Evolutionary conservation across 2,329 filamentous ascomycete species (phyloP).

Genomic region (Lizonia empirigonia): DNA sequence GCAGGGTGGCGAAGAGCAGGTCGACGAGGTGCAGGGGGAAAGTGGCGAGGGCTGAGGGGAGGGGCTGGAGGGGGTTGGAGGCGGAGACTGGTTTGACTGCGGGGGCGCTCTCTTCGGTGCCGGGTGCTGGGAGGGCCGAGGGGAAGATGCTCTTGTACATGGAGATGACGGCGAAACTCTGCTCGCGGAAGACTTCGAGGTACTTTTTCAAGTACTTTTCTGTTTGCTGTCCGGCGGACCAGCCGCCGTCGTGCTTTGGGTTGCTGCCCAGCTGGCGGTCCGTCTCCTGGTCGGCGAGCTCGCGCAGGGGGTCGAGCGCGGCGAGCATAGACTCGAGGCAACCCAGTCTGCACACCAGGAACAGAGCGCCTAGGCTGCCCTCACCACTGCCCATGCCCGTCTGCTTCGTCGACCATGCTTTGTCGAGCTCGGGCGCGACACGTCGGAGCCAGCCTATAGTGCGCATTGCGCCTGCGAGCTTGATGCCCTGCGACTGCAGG

Average conservation of each 20-base stretch:
- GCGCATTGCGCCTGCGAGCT: slow-evolving; percentile 86
- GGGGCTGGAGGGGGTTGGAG: slow-evolving; percentile 53
- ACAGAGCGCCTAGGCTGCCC: slow-evolving; percentile 78
- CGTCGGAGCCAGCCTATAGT: slow-evolving; percentile 90
- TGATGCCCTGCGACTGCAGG: slow-evolving; percentile 77
- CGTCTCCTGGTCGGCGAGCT: slow-evolving; percentile 87
- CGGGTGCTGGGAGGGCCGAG: slow-evolving; percentile 55
- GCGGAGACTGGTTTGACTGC: slow-evolving; percentile 28
- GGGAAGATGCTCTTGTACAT: slow-evolving; percentile 93
- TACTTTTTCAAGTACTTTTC: slow-evolving; percentile 94
- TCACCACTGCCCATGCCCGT: slow-evolving; percentile 53
- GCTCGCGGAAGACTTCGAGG: slow-evolving; percentile 96
- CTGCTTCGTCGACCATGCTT: slow-evolving; percentile 40
- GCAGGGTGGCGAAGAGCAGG: slow-evolving; percentile 77
- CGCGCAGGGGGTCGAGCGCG: slow-evolving; percentile 81
- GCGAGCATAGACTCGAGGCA: slow-evolving; percentile 80
- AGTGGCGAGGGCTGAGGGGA: slow-evolving; percentile 78
- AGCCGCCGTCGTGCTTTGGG: slow-evolving; percentile 53
- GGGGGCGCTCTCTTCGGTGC: slow-evolving; percentile 33
- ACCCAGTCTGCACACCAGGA: slow-evolving; percentile 82
- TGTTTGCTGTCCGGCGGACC: slow-evolving; percentile 83
- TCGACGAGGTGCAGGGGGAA: slow-evolving; percentile 85
- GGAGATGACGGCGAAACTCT: slow-evolving; percentile 93
- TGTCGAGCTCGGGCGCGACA: slow-evolving; percentile 79
- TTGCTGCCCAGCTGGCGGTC: slow-evolving; percentile 48